Percentiles rank a stretch among this genome's conserved stretches.
These are phyloP conservation scores for Rhizodiscina lignyota DNA, from an alignment of 495 filamentous ascomycete species.

Conservation along the genomic window DNA sequence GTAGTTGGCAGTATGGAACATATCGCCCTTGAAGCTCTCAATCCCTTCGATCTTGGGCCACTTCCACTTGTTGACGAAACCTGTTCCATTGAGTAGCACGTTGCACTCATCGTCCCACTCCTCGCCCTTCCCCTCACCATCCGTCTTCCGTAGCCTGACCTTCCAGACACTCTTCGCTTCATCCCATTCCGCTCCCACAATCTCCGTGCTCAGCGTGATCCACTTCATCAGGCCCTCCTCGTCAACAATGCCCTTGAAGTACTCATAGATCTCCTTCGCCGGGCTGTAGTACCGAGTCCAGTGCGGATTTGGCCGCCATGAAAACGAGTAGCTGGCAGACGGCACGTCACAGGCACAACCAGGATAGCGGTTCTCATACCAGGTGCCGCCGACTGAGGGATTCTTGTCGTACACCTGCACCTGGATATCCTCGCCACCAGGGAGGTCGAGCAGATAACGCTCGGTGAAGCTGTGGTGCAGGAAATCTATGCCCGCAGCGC, in stretches of 20 bases:
- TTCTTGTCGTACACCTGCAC: conserved; percentile 24
- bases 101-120: conserved; percentile 31
- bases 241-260: conserved; percentile 39
- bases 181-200: conserved; percentile 39
- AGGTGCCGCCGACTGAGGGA: conserved; percentile 38
- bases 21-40: conserved; percentile 33
- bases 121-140: conserved; percentile 28
- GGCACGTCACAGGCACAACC: conserved; percentile 36
- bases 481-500: no score
- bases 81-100: conserved; percentile 47
- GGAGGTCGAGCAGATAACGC: no score
- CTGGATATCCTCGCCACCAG: conserved; percentile 40
- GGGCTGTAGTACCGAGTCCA: conserved; percentile 51
- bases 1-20: conserved; percentile 32
- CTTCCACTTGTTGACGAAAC: conserved; percentile 41
- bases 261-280: conserved; percentile 44
- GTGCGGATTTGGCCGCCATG: conserved; percentile 45
- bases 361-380: conserved; percentile 36
- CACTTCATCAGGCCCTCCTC: conserved; percentile 40
- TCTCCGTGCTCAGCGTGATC: conserved; percentile 36
- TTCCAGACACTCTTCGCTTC: conserved; percentile 38
- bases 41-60: conserved; percentile 44
- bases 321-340: conserved; percentile 36
- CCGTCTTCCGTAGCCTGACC: conserved; percentile 21
- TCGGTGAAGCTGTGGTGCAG: no score